These are phyloP conservation scores for Gymnopus androsaceus DNA, from an alignment of 1,284 basidiomycete species.

Conservation along the genomic window DNA sequence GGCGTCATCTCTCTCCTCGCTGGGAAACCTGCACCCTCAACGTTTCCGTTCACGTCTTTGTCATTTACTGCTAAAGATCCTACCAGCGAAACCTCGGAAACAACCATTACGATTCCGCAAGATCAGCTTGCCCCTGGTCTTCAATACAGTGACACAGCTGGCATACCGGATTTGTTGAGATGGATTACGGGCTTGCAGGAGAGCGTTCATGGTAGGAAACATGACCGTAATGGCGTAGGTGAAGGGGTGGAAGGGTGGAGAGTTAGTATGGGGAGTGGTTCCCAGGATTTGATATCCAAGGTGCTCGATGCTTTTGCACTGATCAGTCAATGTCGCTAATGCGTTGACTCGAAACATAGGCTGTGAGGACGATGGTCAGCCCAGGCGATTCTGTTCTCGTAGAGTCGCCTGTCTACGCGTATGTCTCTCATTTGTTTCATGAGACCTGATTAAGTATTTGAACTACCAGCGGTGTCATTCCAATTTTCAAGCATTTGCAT, in stretches of 20 bases:
- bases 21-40: conserved; percentile 85
- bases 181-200: conserved; percentile 75
- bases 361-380: conserved; percentile 65
- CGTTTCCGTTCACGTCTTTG: conserved; percentile 87
- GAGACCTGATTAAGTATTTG: not conserved
- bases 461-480: conserved; percentile 57
- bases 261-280: conserved; percentile 79
- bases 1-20: conserved; percentile 87
- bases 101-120: conserved; percentile 51
- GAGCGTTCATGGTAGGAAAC: conserved; percentile 58
- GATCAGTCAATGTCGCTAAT: too few species aligned
- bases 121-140: conserved; percentile 61
- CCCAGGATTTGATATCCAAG: conserved; percentile 89
- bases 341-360: too few species aligned
- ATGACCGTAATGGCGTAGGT: conserved; percentile 20
- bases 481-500: conserved; percentile 57
- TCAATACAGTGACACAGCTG: conserved; percentile 81
- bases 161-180: conserved; percentile 60
- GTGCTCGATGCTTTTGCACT: conserved; percentile 44
- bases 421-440: conserved; percentile 28
- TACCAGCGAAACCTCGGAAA: conserved; percentile 35
- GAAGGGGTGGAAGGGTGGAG: conserved; percentile 64
- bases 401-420: conserved; percentile 89
- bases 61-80: conserved; percentile 60
- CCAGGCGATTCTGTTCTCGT: conserved; percentile 83